Evolutionary conservation across 208 protist genomes (phyloP).

Genomic region (Trypanosoma boissoni): DNA sequence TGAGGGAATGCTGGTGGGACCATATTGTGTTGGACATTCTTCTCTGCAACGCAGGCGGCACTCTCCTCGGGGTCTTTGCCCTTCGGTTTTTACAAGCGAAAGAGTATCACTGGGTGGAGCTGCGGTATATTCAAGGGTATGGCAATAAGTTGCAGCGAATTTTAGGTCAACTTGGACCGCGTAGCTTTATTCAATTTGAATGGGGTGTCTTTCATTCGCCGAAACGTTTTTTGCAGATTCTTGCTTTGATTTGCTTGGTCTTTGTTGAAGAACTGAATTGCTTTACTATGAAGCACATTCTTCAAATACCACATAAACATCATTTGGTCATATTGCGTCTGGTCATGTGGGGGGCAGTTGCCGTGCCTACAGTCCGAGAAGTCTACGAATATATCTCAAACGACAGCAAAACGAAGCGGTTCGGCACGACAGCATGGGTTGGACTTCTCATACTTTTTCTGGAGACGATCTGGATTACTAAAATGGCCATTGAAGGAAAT

Average conservation of each 20-base stretch:
- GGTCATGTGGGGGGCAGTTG: slow-evolving; percentile 82
- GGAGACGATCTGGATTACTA: slow-evolving; percentile 73
- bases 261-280: slow-evolving; percentile 93
- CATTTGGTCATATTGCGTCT: slow-evolving; percentile 88
- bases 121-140: slow-evolving; percentile 56
- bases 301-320: slow-evolving; percentile 89
- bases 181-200: slow-evolving; percentile 79
- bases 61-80: slow-evolving; percentile 83
- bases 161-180: slow-evolving; percentile 80
- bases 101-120: slow-evolving; percentile 75
- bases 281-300: slow-evolving; percentile 95
- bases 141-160: slow-evolving; percentile 64
- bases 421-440: slow-evolving; percentile 92
- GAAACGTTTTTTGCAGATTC: slow-evolving; percentile 69
- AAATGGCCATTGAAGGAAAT: slow-evolving; percentile 66
- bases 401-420: slow-evolving; percentile 54
- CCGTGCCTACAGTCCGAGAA: slow-evolving; percentile 87
- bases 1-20: slow-evolving; percentile 99
- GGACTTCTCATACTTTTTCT: slow-evolving; percentile 61
- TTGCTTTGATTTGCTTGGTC: slow-evolving; percentile 67
- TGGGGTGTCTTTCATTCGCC: slow-evolving; percentile 88
- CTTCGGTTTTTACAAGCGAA: slow-evolving; percentile 67
- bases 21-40: slow-evolving; percentile 95
- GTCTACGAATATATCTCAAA: slow-evolving; percentile 92
- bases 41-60: slow-evolving; percentile 95